phyloP scores from a whole-genome alignment of 208 protist species.

The Trypanosoma mega region DNA sequence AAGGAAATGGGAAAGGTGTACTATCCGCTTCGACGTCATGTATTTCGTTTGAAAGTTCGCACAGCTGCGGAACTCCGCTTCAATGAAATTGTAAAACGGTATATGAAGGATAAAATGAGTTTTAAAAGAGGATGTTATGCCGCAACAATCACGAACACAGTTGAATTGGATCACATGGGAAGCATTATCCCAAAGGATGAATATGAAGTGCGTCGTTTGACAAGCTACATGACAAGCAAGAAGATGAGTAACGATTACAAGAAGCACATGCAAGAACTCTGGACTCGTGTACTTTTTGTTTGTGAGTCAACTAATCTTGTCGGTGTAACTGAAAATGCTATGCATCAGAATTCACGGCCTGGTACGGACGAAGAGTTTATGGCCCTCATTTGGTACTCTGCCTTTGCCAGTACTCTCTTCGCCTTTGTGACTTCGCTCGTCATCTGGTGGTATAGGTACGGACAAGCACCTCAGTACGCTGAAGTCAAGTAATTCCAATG shows the following conservation, averaged over 20 bases:
- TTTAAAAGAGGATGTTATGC: constrained; percentile 82
- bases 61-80: constrained; percentile 86
- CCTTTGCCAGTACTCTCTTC: constrained; percentile 61
- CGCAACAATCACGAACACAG: constrained; percentile 84
- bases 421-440: constrained; percentile 59
- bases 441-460: constrained; percentile 88
- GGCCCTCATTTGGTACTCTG: constrained; percentile 82
- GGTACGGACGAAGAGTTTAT: constrained; percentile 91
- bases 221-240: constrained; percentile 90
- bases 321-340: constrained; percentile 69
- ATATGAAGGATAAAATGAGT: constrained; percentile 89
- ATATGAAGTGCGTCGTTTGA: constrained; percentile 86
- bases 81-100: constrained; percentile 83
- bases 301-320: constrained; percentile 84
- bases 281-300: constrained; percentile 79
- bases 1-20: constrained; percentile 83
- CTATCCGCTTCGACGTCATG: constrained; percentile 82
- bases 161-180: constrained; percentile 90
- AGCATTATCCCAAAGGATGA: constrained; percentile 91
- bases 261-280: constrained; percentile 87
- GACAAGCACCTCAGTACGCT: constrained; percentile 78
- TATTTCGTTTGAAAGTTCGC: constrained; percentile 86
- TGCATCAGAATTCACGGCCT: constrained; percentile 76
- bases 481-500: constrained; percentile 86
- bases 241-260: constrained; percentile 91